These are phyloP conservation scores for Globisporangium alternatum DNA, from an alignment of 352 stramenopile species.

Conservation along the genomic window DNA sequence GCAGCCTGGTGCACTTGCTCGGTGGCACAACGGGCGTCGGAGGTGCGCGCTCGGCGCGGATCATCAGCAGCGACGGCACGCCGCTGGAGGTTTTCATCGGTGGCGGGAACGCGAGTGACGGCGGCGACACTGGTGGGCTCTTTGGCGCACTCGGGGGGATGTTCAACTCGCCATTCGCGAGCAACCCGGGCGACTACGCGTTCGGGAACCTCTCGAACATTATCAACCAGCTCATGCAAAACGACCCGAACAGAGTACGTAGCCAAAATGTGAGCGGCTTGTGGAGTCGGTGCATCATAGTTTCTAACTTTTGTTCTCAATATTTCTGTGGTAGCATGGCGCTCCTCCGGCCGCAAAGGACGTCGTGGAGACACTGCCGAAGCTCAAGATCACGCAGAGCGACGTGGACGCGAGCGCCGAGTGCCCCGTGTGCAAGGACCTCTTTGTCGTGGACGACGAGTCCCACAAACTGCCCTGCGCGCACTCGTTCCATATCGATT, in stretches of 20 bases:
- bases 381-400: slow-evolving; percentile 65
- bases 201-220: slow-evolving; percentile 83
- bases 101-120: slow-evolving; percentile 20
- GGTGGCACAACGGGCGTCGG: slow-evolving; percentile 20
- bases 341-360: slow-evolving; percentile 74
- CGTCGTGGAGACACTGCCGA: slow-evolving; percentile 69
- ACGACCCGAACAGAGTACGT: slow-evolving; percentile 80
- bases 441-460: slow-evolving; percentile 76
- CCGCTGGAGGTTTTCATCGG: slow-evolving; percentile 82
- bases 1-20: slow-evolving; percentile 51
- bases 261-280: not conserved
- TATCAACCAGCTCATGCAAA: slow-evolving; percentile 89
- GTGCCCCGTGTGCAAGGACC: slow-evolving; percentile 86
- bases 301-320: slow-evolving; percentile 5
- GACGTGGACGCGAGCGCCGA: slow-evolving; percentile 78
- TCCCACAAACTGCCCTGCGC: slow-evolving; percentile 69
- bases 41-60: slow-evolving; percentile 32
- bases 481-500: slow-evolving; percentile 82
- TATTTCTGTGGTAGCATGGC: slow-evolving; percentile 49
- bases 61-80: slow-evolving; percentile 62
- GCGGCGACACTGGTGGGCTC: slow-evolving; percentile 42
- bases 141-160: slow-evolving; percentile 62
- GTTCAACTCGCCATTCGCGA: slow-evolving; percentile 30
- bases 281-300: not conserved
- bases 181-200: slow-evolving; percentile 78